Base-by-base conservation (phyloP, 371 early-diverging fungal species). In the Capniomyces stellatus region DNA sequence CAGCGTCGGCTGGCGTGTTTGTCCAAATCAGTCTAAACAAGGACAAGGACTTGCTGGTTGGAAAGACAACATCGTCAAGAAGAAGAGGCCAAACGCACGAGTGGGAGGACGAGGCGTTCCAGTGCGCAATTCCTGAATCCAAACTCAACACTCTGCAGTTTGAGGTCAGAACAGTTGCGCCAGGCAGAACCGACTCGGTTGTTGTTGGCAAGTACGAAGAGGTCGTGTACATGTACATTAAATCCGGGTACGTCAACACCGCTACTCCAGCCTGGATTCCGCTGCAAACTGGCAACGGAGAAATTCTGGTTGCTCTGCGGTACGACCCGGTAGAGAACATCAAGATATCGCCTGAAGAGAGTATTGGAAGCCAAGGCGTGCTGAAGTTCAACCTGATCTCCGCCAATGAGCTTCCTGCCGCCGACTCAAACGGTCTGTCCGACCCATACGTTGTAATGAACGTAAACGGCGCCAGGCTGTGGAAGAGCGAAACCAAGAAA, bases 361-460 rank as follows among this genome's bases (percentile, higher is more conserved):
- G 64, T 53, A 62, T 70, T 30, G 54, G 64, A 15, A 69, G 70
- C 50, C 58, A 58, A 52, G 71, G 71, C 39, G 47, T 52, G 46
- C 53, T 71, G 25, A 60, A 57, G 15, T 25, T 73, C 57, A 58
- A 64, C 43, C 58, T 65, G 39, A 46, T 54, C 23, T 70, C 59
- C 3, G 75, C 66, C 1, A 54, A 58, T 19, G 60, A 70, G 43
- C 47, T 75, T 55, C 64, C 69, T 0, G 74, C 66, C 1, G 73
- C 66, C 1, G 75, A 75, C 61, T 60, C 59, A 29, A 64, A 65
- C 18, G 85, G 86, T 12, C 75, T 77, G 4, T 83, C 83, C 48
- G 92, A 94, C 58, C 91, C 94, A 1, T 94, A 80, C 56, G 75
- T 83, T 4, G 66, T 74, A 29, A 77, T 89, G 44, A 68, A 65